Evolutionary conservation across 2,329 filamentous ascomycete species (phyloP).

Genomic region (Pleoardoris graminearum): DNA sequence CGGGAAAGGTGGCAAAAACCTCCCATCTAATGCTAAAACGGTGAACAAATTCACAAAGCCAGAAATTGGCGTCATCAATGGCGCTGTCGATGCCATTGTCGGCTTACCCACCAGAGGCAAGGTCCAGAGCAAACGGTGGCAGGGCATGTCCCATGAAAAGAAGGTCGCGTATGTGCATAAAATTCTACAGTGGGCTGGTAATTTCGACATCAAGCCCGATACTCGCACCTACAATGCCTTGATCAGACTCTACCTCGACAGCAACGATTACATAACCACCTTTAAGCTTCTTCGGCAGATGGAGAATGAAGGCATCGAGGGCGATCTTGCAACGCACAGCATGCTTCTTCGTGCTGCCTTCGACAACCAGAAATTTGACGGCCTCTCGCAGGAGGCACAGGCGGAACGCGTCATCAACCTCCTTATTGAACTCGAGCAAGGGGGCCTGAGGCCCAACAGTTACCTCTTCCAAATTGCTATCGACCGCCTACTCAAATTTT

Average conservation of each 20-base stretch:
- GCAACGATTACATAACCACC: slow-evolving; percentile 54
- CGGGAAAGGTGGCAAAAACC: slow-evolving; percentile 17
- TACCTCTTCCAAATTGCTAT: slow-evolving; percentile 72
- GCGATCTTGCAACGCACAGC: slow-evolving; percentile 72
- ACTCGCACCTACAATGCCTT: slow-evolving; percentile 66
- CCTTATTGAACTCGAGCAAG: slow-evolving; percentile 58
- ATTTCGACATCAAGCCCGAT: slow-evolving; percentile 52
- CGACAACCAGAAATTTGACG: slow-evolving; percentile 53
- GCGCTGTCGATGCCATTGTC: slow-evolving; percentile 67
- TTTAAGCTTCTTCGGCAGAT: slow-evolving; percentile 62
- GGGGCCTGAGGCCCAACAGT: slow-evolving; percentile 62
- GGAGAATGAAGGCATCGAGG: slow-evolving; percentile 57
- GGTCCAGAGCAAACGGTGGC: not conserved
- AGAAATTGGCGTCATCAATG: slow-evolving; percentile 68
- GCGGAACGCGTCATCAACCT: slow-evolving; percentile 56
- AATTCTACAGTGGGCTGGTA: slow-evolving; percentile 49
- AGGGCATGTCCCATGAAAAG: slow-evolving; percentile 48
- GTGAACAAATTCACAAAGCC: slow-evolving; percentile 59
- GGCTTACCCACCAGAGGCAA: slow-evolving; percentile 13
- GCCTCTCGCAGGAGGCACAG: slow-evolving; percentile 55
- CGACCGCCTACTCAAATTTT: slow-evolving; percentile 60
- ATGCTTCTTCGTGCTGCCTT: slow-evolving; percentile 67
- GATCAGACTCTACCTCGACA: slow-evolving; percentile 62
- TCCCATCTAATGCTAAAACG: slow-evolving; percentile 19
- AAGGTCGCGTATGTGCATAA: slow-evolving; percentile 41